Conservation (phyloP, 2,329 filamentous ascomycete genomes). For the Alternaria angustiovoidea region DNA sequence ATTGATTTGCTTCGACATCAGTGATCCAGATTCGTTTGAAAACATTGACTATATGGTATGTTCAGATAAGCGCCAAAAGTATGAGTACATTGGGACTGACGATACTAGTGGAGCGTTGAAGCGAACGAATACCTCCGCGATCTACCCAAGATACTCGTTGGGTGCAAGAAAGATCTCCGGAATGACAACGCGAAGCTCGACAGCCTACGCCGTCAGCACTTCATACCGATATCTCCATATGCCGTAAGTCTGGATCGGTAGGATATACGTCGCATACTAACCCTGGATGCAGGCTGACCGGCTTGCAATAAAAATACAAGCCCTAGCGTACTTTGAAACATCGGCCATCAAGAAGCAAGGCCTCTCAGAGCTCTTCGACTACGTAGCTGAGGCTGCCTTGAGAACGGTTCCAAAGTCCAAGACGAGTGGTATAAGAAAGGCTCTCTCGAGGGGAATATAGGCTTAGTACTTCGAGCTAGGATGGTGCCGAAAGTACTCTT, state of each 20-base stretch:
- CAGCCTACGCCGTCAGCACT: background rate
- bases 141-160: constrained; percentile 25
- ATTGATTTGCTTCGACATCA: constrained; percentile 28
- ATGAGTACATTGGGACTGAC: background rate
- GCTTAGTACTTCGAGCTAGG: background rate
- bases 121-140: constrained; percentile 15
- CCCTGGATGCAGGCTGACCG: constrained; percentile 14
- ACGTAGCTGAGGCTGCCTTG: constrained; percentile 12
- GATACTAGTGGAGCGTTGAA: constrained; percentile 20
- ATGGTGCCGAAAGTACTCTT: background rate
- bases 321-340: constrained; percentile 28
- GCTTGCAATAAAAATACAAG: constrained; percentile 20
- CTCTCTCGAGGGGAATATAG: background rate
- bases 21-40: constrained; percentile 14
- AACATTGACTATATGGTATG: constrained; percentile 20
- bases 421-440: background rate
- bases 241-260: background rate
- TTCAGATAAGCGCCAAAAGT: background rate
- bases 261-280: background rate
- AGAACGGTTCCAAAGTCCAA: background rate
- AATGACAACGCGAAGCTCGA: background rate
- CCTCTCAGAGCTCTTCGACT: constrained; percentile 22
- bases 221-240: background rate
- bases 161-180: constrained; percentile 24
- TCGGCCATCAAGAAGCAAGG: constrained; percentile 18